phyloP scores from a whole-genome alignment of 805 yeast species.

The Candida dajiaensis region DNA sequence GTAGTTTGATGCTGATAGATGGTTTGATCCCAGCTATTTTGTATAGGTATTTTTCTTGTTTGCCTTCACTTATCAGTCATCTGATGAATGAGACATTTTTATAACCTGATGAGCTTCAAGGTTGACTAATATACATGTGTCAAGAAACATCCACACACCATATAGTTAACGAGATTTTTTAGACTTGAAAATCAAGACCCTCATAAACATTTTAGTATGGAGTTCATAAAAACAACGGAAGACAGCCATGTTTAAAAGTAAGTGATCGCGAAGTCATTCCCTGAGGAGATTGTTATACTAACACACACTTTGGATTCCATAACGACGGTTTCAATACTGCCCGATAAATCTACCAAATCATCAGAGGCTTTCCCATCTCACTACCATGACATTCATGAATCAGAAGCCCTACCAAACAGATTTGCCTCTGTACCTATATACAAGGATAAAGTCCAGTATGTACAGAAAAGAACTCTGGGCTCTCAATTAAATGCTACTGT shows the following conservation, averaged over 20 bases:
- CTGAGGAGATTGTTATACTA: background rate
- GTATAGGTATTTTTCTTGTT: background rate
- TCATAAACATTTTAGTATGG: background rate
- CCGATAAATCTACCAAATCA: background rate
- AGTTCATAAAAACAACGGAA: background rate
- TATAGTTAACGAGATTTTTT: background rate
- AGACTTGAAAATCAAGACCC: background rate
- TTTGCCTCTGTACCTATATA: slow-evolving; percentile 18
- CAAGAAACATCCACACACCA: background rate
- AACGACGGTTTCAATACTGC: background rate
- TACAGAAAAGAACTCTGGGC: slow-evolving; percentile 3
- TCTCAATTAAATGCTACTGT: background rate
- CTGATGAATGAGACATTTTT: no score
- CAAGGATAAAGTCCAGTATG: slow-evolving; percentile 6
- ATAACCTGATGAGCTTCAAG: no score
- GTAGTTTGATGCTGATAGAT: background rate
- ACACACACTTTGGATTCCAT: background rate
- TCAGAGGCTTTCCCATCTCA: background rate
- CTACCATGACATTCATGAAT: slow-evolving; percentile 1
- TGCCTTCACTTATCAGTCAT: no score
- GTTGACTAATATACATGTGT: no score
- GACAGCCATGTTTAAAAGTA: background rate
- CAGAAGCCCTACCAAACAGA: slow-evolving; percentile 9
- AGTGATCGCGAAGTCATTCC: background rate
- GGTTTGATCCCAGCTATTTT: background rate